These are phyloP conservation scores for Hyphopichia khmerensis DNA, from an alignment of 1,139 yeast species.

Conservation along the genomic window DNA sequence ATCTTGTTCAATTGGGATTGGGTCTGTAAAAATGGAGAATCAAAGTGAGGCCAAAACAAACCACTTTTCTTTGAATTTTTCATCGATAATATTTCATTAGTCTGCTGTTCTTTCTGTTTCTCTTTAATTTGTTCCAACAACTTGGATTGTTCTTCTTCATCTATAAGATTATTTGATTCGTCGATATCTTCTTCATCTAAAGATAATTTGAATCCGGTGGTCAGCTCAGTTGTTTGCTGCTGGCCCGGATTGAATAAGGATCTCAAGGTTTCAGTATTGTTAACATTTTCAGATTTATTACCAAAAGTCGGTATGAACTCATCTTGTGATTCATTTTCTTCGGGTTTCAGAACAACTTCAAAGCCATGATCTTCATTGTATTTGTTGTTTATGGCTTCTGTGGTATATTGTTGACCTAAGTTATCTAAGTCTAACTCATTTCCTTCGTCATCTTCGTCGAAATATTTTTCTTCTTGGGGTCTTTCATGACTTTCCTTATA, in stretches of 20 bases:
- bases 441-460: conserved; percentile 46
- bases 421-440: conserved; percentile 30
- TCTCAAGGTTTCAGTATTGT: conserved; percentile 61
- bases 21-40: conserved; percentile 82
- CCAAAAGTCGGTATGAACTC: conserved; percentile 58
- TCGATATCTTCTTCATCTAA: conserved; percentile 38
- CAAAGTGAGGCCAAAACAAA: conserved; percentile 77
- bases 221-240: conserved; percentile 18
- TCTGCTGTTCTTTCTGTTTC: conserved; percentile 24
- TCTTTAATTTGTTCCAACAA: conserved; percentile 31
- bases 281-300: conserved; percentile 22
- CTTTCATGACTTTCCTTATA: conserved; percentile 17
- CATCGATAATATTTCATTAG: conserved; percentile 3
- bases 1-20: conserved; percentile 76
- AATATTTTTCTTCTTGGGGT: conserved; percentile 34
- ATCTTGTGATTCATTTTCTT: conserved; percentile 29
- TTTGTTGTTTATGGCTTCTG: conserved; percentile 26
- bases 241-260: conserved; percentile 57
- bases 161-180: conserved; percentile 15
- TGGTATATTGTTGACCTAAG: conserved; percentile 23
- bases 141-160: conserved; percentile 21
- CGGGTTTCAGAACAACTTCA: conserved; percentile 12
- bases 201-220: conserved; percentile 30
- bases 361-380: conserved; percentile 27
- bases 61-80: conserved; percentile 33